These are phyloP conservation scores for Zymoseptoria passerinii DNA, from an alignment of 2,329 filamentous ascomycete species.

Conservation along the genomic window DNA sequence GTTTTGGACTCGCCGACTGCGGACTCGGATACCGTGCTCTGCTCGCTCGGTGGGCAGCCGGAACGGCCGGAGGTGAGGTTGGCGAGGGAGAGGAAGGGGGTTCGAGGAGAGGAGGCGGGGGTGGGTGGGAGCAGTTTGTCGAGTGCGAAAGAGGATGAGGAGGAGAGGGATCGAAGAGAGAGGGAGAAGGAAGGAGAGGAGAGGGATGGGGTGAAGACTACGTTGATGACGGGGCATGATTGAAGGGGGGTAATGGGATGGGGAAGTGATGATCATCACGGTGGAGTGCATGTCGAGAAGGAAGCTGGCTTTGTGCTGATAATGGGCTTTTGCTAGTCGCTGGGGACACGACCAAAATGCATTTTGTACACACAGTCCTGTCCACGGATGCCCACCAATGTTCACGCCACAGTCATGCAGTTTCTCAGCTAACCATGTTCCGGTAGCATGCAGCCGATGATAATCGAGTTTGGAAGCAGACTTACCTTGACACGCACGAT, in stretches of 20 bases:
- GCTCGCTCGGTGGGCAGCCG: constrained; percentile 44
- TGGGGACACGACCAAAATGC: background rate
- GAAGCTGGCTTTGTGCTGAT: background rate
- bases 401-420: background rate
- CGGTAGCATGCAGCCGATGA: background rate
- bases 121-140: constrained; percentile 16
- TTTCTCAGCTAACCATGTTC: background rate
- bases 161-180: constrained; percentile 9
- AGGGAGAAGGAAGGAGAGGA: constrained; percentile 11
- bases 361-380: background rate
- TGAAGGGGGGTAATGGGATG: background rate
- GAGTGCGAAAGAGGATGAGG: constrained; percentile 16
- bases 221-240: constrained; percentile 19
- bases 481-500: too few relatives aligned
- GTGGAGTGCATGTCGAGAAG: too few relatives aligned
- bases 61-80: constrained; percentile 30
- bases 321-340: background rate
- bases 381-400: background rate
- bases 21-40: constrained; percentile 46
- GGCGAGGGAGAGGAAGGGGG: constrained; percentile 18
- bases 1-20: constrained; percentile 48
- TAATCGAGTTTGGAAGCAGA: too few relatives aligned
- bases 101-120: constrained; percentile 20
- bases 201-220: constrained; percentile 14
- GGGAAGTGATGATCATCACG: background rate